These are phyloP conservation scores for Pyrenula aspistea DNA, from an alignment of 495 filamentous ascomycete species.

Conservation along the genomic window DNA sequence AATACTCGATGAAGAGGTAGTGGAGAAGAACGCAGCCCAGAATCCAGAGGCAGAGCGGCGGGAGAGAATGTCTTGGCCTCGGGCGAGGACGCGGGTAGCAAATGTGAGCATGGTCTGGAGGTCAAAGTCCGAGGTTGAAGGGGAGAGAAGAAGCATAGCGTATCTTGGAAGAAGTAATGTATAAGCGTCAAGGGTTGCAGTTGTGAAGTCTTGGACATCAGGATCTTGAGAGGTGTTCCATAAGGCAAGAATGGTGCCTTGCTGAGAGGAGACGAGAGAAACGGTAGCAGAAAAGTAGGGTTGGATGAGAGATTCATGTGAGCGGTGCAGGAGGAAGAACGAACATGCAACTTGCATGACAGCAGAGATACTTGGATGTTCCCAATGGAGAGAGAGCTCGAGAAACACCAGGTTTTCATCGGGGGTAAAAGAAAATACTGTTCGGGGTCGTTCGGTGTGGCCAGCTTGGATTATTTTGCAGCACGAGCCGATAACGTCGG, in stretches of 20 bases:
- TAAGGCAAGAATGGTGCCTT: slow-evolving; percentile 38
- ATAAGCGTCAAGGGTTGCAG: slow-evolving; percentile 64
- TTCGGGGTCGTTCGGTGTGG: slow-evolving; percentile 65
- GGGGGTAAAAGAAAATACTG: slow-evolving; percentile 67
- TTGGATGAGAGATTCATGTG: slow-evolving; percentile 39
- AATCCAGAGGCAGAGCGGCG: slow-evolving; percentile 70
- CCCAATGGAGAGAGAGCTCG: slow-evolving; percentile 45
- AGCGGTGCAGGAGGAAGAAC: slow-evolving; percentile 49
- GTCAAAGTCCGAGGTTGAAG: slow-evolving; percentile 17
- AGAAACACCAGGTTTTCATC: slow-evolving; percentile 54
- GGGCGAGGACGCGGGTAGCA: slow-evolving; percentile 51
- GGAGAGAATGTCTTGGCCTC: slow-evolving; percentile 62
- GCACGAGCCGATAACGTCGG: slow-evolving; percentile 61
- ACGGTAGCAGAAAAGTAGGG: slow-evolving; percentile 32
- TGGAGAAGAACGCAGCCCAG: slow-evolving; percentile 49
- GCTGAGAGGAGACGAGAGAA: slow-evolving; percentile 53
- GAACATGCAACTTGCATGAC: slow-evolving; percentile 70
- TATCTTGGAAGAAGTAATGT: slow-evolving; percentile 56
- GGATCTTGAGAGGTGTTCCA: slow-evolving; percentile 40
- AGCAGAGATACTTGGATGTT: slow-evolving; percentile 56
- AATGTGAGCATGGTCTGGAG: slow-evolving; percentile 68
- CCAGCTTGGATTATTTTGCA: slow-evolving; percentile 69
- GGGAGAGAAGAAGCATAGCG: slow-evolving; percentile 13
- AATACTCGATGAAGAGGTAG: slow-evolving; percentile 4
- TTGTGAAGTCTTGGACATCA: slow-evolving; percentile 67